Conservation (phyloP, 257 asterid genomes). For the Haberlea rhodopensis region DNA sequence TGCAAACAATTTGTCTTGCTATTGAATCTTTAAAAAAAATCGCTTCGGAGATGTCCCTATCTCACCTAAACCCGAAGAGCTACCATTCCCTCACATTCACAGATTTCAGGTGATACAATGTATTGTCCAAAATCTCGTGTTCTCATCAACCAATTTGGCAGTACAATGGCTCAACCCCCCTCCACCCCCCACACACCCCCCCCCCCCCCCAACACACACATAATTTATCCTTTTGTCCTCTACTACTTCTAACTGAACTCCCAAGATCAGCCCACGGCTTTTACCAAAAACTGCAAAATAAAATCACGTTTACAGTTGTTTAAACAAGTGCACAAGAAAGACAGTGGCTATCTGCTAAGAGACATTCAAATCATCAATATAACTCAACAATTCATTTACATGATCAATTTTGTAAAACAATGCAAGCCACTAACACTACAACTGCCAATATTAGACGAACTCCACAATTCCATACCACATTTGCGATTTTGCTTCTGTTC, state of each 20-base stretch:
- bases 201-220: not conserved
- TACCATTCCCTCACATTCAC: not conserved
- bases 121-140: not conserved
- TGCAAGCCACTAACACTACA: not conserved
- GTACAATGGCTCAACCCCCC: not conserved
- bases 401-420: not conserved
- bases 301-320: not conserved
- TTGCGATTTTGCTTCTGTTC: not conserved
- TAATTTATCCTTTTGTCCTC: not conserved
- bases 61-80: not conserved
- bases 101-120: not conserved
- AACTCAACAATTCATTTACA: not conserved
- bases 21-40: too few relatives aligned
- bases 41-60: constrained; percentile 1
- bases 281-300: not conserved
- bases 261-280: not conserved
- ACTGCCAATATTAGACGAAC: constrained; percentile 3
- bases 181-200: not conserved
- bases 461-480: not conserved
- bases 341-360: too few relatives aligned
- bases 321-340: not conserved
- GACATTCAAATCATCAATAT: not conserved
- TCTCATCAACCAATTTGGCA: not conserved
- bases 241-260: not conserved
- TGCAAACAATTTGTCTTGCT: too few relatives aligned